Evolutionary conservation across 805 yeast species (phyloP), one percentile per base, ranked within the genome.

Genomic region (Saccharomycopsis sp.): DNA sequence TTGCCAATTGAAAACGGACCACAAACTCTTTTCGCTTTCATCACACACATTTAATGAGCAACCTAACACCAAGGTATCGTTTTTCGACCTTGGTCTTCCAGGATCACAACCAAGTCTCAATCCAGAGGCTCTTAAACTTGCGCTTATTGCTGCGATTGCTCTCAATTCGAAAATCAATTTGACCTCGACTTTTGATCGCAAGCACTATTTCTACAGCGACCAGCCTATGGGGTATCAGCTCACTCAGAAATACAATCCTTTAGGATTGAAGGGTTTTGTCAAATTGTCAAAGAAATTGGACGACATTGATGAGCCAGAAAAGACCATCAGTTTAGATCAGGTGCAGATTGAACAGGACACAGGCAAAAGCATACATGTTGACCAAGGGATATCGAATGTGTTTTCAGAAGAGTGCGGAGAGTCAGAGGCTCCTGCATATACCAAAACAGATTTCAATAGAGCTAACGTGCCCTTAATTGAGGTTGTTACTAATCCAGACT

Each of bases 201-300:
- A 94, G 70, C 99, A 94, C 69, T 94, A 94, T 70, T 91, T 94
- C 70, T 94, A 94, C 70, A 93, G 92, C 1, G 99, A 94, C 70
- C 98, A 94, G 69, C 99, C 99, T 0, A 72, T 87, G 56, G 99
- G 99, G 0, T 94, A 91, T 71, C 99, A 94, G 69, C 87, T 94
- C 54, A 94, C 99, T 0, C 99, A 94, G 71, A 88, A 83, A 67
- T 89, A 80, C 68, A 78, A 78, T 41, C 97, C 98, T 0, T 75
- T 89, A 53, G 94, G 97, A 1, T 74, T 70, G 35, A 77, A 81
- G 54, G 99, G 99, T 0, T 63, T 56, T 20, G 53, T 93, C 34
- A 68, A 68, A 22, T 69, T 93, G 47, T 68, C 66, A 9, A 70
- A 72, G 23, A 71, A 78, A 41, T 74, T 77, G 57, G 97, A 91